Conservation (phyloP, 2,329 filamentous ascomycete species). For the Grosmannia penicillata region DNA sequence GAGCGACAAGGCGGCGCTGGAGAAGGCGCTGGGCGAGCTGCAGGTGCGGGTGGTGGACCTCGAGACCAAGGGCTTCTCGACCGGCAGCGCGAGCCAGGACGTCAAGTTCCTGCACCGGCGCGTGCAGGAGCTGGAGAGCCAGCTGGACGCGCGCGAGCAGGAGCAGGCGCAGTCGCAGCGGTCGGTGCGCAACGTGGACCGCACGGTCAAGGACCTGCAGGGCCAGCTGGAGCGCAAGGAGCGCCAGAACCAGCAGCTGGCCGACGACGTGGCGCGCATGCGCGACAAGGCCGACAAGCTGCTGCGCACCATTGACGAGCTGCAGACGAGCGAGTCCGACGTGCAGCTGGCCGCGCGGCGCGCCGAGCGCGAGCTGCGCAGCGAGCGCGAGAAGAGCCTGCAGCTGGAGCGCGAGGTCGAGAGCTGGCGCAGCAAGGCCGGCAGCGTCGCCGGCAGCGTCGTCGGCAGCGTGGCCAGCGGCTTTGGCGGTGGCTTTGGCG, state of each 20-base stretch:
- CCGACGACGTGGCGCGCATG: conserved; percentile 70
- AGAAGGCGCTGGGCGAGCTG: conserved; percentile 81
- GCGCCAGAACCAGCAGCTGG: conserved; percentile 66
- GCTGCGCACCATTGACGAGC: conserved; percentile 80
- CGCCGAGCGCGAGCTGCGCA: conserved; percentile 76
- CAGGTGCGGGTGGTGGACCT: conserved; percentile 84
- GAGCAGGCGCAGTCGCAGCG: conserved; percentile 70
- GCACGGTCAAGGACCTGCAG: conserved; percentile 85
- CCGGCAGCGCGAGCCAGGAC: conserved; percentile 83
- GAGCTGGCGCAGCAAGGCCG: conserved; percentile 51
- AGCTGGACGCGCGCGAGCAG: conserved; percentile 70
- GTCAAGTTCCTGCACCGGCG: conserved; percentile 88
- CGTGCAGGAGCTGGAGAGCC: conserved; percentile 88
- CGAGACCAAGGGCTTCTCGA: conserved; percentile 94
- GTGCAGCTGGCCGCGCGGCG: conserved; percentile 70
- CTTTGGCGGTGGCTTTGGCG: conserved; percentile 34
- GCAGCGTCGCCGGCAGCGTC: conserved; percentile 13
- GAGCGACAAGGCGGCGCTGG: conserved; percentile 77
- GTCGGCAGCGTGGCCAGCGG: conserved; percentile 14
- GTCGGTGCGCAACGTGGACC: conserved; percentile 82
- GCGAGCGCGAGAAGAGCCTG: conserved; percentile 70
- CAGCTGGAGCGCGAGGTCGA: conserved; percentile 82
- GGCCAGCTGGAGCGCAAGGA: conserved; percentile 86
- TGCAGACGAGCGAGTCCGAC: conserved; percentile 73
- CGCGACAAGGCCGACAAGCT: conserved; percentile 87